Conservation (phyloP, 1,139 yeast species). For the Magnusiomyces ingens region DNA sequence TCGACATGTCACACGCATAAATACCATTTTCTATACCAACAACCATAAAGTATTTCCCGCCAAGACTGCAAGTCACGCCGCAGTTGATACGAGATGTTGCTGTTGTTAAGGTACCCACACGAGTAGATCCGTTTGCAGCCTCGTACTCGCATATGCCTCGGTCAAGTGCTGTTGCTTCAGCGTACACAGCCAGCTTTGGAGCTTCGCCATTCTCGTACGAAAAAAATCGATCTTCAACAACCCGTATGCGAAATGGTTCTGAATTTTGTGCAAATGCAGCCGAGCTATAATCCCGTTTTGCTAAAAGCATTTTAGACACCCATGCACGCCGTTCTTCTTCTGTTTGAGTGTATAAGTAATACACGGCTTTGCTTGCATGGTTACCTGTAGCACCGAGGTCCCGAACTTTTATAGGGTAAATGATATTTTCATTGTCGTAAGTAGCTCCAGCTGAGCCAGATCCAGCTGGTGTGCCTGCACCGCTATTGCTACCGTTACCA, state of each 20-base stretch:
- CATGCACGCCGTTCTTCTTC: conserved; percentile 39
- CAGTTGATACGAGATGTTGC: conserved; percentile 30
- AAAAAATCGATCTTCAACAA: conserved; percentile 55
- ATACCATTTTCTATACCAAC: conserved; percentile 45
- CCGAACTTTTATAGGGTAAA: conserved; percentile 43
- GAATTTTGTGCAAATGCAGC: conserved; percentile 37
- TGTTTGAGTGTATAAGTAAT: conserved; percentile 51
- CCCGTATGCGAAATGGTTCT: conserved; percentile 51
- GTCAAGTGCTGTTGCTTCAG: conserved; percentile 59
- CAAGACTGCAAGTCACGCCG: conserved; percentile 31
- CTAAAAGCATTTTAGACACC: conserved; percentile 49
- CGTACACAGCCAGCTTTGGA: conserved; percentile 57
- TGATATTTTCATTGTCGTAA: conserved; percentile 27
- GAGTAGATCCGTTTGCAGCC: not conserved
- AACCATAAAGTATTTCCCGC: conserved; percentile 34
- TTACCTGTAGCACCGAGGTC: conserved; percentile 36
- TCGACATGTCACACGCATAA: conserved; percentile 32
- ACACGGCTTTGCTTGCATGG: conserved; percentile 34
- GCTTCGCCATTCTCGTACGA: conserved; percentile 50
- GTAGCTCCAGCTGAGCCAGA: not conserved
- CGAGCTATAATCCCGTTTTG: conserved; percentile 48
- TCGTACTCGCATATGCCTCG: conserved; percentile 36
- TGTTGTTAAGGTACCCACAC: conserved; percentile 1
- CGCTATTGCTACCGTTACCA: no score
- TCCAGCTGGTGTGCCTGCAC: no score